Evolutionary conservation across 805 yeast species (phyloP), one percentile per base, ranked within the genome.

Genomic region (Brettanomyces naardenensis): DNA sequence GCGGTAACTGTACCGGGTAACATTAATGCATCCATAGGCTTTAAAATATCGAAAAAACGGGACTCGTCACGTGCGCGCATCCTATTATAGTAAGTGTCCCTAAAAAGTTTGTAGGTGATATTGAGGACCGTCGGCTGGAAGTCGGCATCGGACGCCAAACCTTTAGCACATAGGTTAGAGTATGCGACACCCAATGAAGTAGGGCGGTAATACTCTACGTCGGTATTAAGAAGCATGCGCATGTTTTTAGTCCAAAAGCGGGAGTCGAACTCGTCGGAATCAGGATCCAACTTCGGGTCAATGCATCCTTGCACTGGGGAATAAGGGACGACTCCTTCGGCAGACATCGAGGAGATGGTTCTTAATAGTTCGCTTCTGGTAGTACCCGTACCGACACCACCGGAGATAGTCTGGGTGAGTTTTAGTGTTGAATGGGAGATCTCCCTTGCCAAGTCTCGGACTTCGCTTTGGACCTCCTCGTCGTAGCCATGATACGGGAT

Each of bases 181-280:
- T 75, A 78, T 6, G 75, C 73, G 42, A 80, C 57, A 18, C 84
- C 82, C 45, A 80, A 59, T n/a, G 71, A 62, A 22, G 77, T 64
- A 17, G 80, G 82, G 51, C 72, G 76, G 53, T 73, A 80, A 58
- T 74, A 75, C 19, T 78, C 84, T 0, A 75, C 73, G 47, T 80
- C 82, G 2, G 68, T 51, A 27, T 65, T 66, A 45, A 61, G 56
- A 41, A 80, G 51, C 43, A 71, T 73, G 41, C 78, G 65, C 61
- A 78, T 55, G 48, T 80, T 80, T 51, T 75, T 75, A 39, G 80
- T 77, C 88, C 88, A 80, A 38, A 69, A 72, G 49, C 69, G 73
- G 37, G 82, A 67, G 46, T 71, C 69, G 52, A 80, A 80, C 5
- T 68, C 51, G 13, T 72, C 79, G 36, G 72, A 64, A 18, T 65